Evolutionary conservation across 345 rosid genomes (phyloP).

Genomic region (Euphorbia tirucalli): DNA sequence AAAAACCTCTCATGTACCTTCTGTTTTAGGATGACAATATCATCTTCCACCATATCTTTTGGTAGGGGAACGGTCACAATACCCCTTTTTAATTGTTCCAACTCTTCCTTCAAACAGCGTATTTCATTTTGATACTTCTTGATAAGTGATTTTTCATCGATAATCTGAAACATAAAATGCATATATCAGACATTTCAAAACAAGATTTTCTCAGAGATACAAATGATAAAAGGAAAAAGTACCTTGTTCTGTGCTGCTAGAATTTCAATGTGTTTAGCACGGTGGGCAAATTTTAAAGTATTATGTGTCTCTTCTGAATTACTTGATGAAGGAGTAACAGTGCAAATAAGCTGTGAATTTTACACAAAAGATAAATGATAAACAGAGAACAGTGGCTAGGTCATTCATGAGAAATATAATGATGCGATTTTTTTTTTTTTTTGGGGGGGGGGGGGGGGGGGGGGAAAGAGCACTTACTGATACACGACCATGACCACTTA

Average conservation of each 20-base stretch:
- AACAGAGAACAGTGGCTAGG: not conserved
- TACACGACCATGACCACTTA: constrained; percentile 99
- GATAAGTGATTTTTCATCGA: constrained; percentile 96
- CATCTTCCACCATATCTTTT: constrained; percentile 64
- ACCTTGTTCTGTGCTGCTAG: constrained; percentile 96
- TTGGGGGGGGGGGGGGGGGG: no score
- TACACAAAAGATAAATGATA: constrained; percentile 25
- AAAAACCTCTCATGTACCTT: constrained; percentile 50
- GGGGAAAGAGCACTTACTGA: constrained; percentile 60
- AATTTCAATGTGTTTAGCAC: constrained; percentile 97
- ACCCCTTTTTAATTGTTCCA: constrained; percentile 84
- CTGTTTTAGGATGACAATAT: constrained; percentile 81
- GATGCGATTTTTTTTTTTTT: not conserved
- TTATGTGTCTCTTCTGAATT: constrained; percentile 97
- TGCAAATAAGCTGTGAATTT: constrained; percentile 88
- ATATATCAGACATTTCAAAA: constrained; percentile 19
- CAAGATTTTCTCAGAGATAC: constrained; percentile 6
- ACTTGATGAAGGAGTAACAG: constrained; percentile 95
- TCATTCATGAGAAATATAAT: not conserved
- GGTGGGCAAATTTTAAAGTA: constrained; percentile 98
- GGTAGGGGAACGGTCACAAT: constrained; percentile 67
- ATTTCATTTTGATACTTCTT: constrained; percentile 98
- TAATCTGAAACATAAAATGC: constrained; percentile 57
- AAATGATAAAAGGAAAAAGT: constrained; percentile 2
- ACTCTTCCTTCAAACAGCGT: constrained; percentile 82